phyloP scores from a whole-genome alignment of 768 basidiomycete genomes.

The Boletus sensibilis region DNA sequence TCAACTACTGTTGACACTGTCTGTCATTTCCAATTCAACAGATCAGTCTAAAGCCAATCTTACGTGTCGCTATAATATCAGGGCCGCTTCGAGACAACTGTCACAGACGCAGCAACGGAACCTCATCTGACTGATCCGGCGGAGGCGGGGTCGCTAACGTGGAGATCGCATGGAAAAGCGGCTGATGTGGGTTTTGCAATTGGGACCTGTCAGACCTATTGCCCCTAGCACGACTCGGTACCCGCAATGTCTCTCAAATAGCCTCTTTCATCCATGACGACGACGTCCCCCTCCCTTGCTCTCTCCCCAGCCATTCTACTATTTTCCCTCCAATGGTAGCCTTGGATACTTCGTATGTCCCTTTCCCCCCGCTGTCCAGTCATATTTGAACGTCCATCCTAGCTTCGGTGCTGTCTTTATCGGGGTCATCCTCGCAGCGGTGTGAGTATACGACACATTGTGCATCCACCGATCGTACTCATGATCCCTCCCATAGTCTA shows the following conservation, averaged over 20 bases:
- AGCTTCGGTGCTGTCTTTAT: slow-evolving; percentile 52
- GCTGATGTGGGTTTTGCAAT: no score
- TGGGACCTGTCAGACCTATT: no score
- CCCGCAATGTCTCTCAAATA: background rate
- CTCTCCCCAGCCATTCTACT: background rate
- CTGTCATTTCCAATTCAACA: no score
- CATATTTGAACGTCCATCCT: background rate
- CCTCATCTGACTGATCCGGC: background rate
- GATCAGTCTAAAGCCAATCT: background rate
- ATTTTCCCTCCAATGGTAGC: slow-evolving; percentile 4
- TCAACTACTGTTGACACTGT: no score
- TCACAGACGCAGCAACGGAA: background rate
- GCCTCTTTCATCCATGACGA: background rate
- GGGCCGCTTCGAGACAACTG: background rate
- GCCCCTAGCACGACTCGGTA: no score
- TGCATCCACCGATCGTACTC: background rate
- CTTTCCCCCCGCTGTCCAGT: background rate
- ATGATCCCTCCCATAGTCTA: slow-evolving; percentile 34
- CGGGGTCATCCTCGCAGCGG: slow-evolving; percentile 47
- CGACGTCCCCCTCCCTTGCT: background rate
- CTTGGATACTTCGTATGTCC: slow-evolving; percentile 38
- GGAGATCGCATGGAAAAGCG: no score
- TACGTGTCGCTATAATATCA: background rate
- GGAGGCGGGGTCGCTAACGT: background rate
- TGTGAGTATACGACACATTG: slow-evolving; percentile 37